Conservation (phyloP, 2,329 filamentous ascomycete species). For the Corniculantispora saksenae region DNA sequence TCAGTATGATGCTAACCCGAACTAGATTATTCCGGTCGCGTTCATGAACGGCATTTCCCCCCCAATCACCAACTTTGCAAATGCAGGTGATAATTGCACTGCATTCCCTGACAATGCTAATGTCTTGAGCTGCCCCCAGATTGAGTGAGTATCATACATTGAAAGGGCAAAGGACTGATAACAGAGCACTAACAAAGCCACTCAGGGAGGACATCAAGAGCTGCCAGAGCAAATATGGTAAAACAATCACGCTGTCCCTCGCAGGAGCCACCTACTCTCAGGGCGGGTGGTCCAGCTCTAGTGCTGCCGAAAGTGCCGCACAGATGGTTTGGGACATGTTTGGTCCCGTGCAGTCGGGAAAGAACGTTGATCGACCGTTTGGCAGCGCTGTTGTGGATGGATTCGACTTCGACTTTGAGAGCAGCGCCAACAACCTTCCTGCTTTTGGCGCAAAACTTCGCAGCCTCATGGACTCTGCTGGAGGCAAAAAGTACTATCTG, state of each 20-base stretch:
- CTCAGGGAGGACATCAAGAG: slow-evolving; percentile 50
- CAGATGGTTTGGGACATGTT: slow-evolving; percentile 70
- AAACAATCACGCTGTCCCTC: slow-evolving; percentile 72
- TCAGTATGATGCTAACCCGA: not conserved
- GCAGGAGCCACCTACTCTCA: slow-evolving; percentile 71
- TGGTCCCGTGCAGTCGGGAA: slow-evolving; percentile 53
- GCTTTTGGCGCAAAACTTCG: slow-evolving; percentile 62
- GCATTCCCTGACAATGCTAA: slow-evolving; percentile 55
- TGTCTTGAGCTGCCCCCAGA: slow-evolving; percentile 62
- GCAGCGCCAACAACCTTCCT: slow-evolving; percentile 57
- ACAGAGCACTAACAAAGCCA: not conserved
- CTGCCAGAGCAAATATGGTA: slow-evolving; percentile 64
- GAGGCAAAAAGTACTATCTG: slow-evolving; percentile 60
- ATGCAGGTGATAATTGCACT: slow-evolving; percentile 62
- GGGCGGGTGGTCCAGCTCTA: slow-evolving; percentile 60
- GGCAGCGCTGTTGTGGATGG: slow-evolving; percentile 67
- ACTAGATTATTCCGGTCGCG: slow-evolving; percentile 59
- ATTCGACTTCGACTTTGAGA: slow-evolving; percentile 77
- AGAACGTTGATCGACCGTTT: slow-evolving; percentile 62
- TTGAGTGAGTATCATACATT: slow-evolving; percentile 52
- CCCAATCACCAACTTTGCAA: slow-evolving; percentile 64
- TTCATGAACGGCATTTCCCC: slow-evolving; percentile 61
- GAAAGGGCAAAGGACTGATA: no score
- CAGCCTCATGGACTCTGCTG: slow-evolving; percentile 52
- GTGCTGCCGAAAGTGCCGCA: slow-evolving; percentile 56